Percentiles rank a stretch among this genome's conserved stretches.
These are phyloP conservation scores for Podaxis rugospora DNA, from an alignment of 768 basidiomycete genomes.

Conservation along the genomic window DNA sequence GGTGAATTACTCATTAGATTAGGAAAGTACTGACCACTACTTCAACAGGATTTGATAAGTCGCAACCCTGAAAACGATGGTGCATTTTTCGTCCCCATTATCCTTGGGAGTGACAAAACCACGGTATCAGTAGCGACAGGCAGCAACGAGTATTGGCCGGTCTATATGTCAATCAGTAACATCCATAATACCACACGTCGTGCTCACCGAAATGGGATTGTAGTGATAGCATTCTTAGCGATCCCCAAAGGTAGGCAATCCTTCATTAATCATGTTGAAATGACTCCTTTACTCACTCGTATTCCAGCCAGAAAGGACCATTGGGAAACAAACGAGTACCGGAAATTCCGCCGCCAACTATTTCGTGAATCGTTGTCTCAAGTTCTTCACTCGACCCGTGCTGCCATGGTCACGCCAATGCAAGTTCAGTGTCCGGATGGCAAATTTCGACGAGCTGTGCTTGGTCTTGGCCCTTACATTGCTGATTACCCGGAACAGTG, in stretches of 20 bases:
- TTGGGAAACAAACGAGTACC: not conserved
- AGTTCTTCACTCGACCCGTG: not conserved
- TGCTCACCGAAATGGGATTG: constrained; percentile 25
- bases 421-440: constrained; percentile 22
- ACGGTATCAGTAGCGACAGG: constrained; percentile 29
- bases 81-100: not conserved
- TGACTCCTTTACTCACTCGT: no score
- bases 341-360: not conserved
- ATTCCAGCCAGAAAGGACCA: not conserved
- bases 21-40: constrained; percentile 19
- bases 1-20: not conserved
- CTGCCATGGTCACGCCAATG: constrained; percentile 7
- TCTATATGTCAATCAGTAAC: constrained; percentile 3
- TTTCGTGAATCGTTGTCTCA: not conserved
- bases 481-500: constrained; percentile 28
- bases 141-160: constrained; percentile 25
- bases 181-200: constrained; percentile 25
- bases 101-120: constrained; percentile 28
- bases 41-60: no score
- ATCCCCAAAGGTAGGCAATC: constrained; percentile 15
- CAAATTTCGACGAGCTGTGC: constrained; percentile 20
- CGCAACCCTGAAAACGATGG: no score
- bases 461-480: constrained; percentile 24
- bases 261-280: not conserved
- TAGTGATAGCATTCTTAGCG: constrained; percentile 23